Percentiles rank a stretch among this genome's conserved stretches.
Evolutionary conservation across 306 rosid species (phyloP).

Genomic region (Alnus glutinosa): DNA sequence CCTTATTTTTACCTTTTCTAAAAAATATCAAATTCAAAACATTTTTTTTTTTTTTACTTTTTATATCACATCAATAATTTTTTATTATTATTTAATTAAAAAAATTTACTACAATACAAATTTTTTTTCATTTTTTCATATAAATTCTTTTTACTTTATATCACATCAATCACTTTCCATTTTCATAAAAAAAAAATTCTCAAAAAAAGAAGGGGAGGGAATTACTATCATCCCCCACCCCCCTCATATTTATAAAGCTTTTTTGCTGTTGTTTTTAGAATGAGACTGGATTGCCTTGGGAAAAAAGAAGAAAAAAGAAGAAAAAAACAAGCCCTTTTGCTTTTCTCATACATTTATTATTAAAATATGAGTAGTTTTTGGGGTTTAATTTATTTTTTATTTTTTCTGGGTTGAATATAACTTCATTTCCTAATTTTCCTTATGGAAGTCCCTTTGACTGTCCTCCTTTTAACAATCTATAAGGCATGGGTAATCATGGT

Average conservation of each 20-base stretch:
- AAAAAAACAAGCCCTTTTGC: constrained; percentile 1
- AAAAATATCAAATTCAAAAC: too few species aligned
- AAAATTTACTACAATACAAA: too few species aligned
- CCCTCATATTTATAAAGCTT: background rate
- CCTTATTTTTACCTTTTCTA: too few species aligned
- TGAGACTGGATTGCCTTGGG: background rate
- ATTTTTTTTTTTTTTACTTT: too few species aligned
- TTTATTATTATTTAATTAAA: too few species aligned
- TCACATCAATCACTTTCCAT: too few species aligned
- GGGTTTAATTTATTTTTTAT: background rate
- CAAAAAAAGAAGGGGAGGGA: too few species aligned
- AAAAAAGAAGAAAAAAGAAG: background rate
- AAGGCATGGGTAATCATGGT: background rate
- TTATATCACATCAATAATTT: too few species aligned
- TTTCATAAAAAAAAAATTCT: too few species aligned
- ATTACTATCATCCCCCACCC: too few species aligned
- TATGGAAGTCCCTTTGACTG: background rate
- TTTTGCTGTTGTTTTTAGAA: constrained; percentile 7
- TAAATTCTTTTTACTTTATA: too few species aligned
- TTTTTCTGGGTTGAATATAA: background rate
- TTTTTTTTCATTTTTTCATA: too few species aligned
- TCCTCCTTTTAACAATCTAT: background rate
- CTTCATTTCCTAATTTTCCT: background rate
- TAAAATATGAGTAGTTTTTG: background rate
- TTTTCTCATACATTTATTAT: constrained; percentile 7